Percentiles rank a stretch among this genome's conserved stretches.
These are phyloP conservation scores for Astragalus membranaceus DNA, from an alignment of 306 rosid genomes.

Conservation along the genomic window DNA sequence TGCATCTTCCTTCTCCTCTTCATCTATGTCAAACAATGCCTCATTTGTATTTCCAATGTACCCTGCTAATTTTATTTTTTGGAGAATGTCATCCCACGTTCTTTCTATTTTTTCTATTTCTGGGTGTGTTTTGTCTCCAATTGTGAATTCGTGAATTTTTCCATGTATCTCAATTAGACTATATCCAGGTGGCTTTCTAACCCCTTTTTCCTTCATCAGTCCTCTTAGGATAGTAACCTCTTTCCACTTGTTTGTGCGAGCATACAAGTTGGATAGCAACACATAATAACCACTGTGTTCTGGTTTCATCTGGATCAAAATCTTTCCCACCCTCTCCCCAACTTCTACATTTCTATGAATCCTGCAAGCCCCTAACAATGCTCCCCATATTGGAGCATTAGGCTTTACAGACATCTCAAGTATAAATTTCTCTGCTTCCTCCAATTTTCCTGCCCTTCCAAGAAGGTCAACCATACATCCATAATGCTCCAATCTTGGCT, in stretches of 20 bases:
- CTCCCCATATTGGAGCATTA: slow-evolving; percentile 44
- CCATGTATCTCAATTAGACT: slow-evolving; percentile 42
- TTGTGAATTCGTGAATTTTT: slow-evolving; percentile 33
- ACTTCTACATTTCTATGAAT: slow-evolving; percentile 35
- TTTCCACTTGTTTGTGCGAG: slow-evolving; percentile 40
- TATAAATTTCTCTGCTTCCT: slow-evolving; percentile 41
- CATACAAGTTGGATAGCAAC: slow-evolving; percentile 37
- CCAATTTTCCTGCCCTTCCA: slow-evolving; percentile 38
- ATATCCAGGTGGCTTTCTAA: slow-evolving; percentile 34
- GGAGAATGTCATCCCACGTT: slow-evolving; percentile 38
- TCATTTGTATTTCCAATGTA: slow-evolving; percentile 34
- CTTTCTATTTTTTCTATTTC: slow-evolving; percentile 37
- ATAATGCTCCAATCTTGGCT: slow-evolving; percentile 43
- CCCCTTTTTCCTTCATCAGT: slow-evolving; percentile 39
- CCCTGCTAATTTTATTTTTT: slow-evolving; percentile 33
- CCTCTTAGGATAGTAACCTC: slow-evolving; percentile 26
- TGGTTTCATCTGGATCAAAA: slow-evolving; percentile 39
- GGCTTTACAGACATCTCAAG: slow-evolving; percentile 43
- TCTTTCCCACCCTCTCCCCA: slow-evolving; percentile 37
- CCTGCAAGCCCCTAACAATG: slow-evolving; percentile 42
- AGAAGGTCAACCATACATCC: slow-evolving; percentile 48
- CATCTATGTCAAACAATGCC: slow-evolving; percentile 42
- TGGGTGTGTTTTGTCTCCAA: slow-evolving; percentile 38
- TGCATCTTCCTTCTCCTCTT: slow-evolving; percentile 44
- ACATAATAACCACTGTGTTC: slow-evolving; percentile 47